Conservation (phyloP, 169 alveolate species). For the Plasmodium adleri region DNA sequence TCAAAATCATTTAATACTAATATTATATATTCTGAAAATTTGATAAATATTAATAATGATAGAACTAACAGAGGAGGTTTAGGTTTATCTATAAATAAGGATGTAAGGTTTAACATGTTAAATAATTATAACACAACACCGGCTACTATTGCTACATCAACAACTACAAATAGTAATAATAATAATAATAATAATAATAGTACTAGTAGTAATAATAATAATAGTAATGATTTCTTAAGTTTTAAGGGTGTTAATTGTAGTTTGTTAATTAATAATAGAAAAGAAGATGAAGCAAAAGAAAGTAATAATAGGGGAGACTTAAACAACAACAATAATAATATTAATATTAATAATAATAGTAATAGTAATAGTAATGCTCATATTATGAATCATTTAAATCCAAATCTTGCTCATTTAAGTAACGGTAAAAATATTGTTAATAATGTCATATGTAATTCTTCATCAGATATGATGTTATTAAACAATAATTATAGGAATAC, state of each 20-base stretch:
- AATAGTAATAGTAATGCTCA: constrained; percentile 5
- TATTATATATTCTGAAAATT: constrained; percentile 67
- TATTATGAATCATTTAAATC: not conserved
- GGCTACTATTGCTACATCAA: not conserved
- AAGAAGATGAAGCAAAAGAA: constrained; percentile 30
- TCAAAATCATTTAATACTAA: constrained; percentile 25
- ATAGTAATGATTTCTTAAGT: constrained; percentile 21
- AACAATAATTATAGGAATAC: no score
- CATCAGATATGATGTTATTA: no score
- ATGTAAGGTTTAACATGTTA: constrained; percentile 32
- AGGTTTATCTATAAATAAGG: constrained; percentile 22
- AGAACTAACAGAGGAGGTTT: constrained; percentile 9
- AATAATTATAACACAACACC: constrained; percentile 21
- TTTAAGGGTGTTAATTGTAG: constrained; percentile 9
- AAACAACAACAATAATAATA: not conserved
- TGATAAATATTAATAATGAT: constrained; percentile 22
- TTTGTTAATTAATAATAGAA: constrained; percentile 41
- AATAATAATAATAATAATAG: constrained; percentile 3
- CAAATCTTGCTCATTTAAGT: not conserved
- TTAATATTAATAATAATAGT: not conserved
- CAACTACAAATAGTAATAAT: not conserved
- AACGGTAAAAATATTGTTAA: not conserved
- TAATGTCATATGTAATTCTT: not conserved
- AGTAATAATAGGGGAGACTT: not conserved
- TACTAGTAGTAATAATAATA: not conserved